Evolutionary conservation across 2,329 filamentous ascomycete species (phyloP).

Genomic region (Ampelomyces quisqualis): DNA sequence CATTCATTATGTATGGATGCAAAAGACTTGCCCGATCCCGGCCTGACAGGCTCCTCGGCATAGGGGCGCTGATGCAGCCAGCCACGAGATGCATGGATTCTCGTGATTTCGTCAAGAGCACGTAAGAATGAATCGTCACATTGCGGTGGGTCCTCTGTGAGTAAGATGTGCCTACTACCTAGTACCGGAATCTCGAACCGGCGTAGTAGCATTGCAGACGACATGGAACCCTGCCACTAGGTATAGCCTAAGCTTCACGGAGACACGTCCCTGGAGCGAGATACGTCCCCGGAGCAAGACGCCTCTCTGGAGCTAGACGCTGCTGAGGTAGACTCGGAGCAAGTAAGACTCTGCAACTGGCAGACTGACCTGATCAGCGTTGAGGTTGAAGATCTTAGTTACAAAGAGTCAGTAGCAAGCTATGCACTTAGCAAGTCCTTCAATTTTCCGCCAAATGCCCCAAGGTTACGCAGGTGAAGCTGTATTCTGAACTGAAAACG

Average conservation of each 20-base stretch:
- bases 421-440: constrained; percentile 18
- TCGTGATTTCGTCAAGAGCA: constrained; percentile 14
- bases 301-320: too few relatives aligned
- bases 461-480: constrained; percentile 17
- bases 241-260: constrained; percentile 14
- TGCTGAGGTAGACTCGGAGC: constrained; percentile 18
- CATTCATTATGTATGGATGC: not conserved
- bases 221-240: constrained; percentile 9
- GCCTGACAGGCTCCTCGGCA: not conserved
- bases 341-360: constrained; percentile 21
- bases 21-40: not conserved
- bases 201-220: constrained; percentile 11
- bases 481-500: constrained; percentile 18
- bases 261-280: constrained; percentile 11
- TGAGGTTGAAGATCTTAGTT: constrained; percentile 11
- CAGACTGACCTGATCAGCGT: constrained; percentile 21
- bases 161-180: not conserved
- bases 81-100: constrained; percentile 4
- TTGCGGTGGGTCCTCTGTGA: constrained; percentile 3
- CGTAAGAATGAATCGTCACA: constrained; percentile 10
- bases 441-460: constrained; percentile 22
- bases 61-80: not conserved
- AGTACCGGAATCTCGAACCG: not conserved
- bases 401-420: constrained; percentile 14
- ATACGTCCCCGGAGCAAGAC: too few relatives aligned